A percentile compares a stretch with the other conserved stretches of the same genome.
These are phyloP conservation scores for Kokia cookei DNA, from an alignment of 441 rosid genomes.

Conservation along the genomic window DNA sequence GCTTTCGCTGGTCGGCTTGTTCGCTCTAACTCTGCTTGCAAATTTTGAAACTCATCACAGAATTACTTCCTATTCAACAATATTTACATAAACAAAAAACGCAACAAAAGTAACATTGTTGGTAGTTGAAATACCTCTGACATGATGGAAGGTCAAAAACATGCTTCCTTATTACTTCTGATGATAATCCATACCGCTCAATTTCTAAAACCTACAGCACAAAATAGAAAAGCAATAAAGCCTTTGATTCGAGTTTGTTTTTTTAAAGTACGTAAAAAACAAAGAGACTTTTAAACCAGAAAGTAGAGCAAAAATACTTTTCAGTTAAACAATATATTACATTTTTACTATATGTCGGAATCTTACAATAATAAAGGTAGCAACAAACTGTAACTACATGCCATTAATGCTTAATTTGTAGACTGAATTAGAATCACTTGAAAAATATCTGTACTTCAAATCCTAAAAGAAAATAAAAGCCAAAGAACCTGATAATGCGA, in stretches of 20 bases:
- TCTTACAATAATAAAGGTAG: background rate
- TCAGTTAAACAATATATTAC: background rate
- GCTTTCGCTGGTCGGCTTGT: slow-evolving; percentile 35
- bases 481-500: background rate
- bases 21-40: slow-evolving; percentile 43
- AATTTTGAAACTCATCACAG: slow-evolving; percentile 26
- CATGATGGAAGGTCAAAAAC: slow-evolving; percentile 56
- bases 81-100: background rate
- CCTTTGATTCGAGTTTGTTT: background rate
- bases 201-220: slow-evolving; percentile 32
- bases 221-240: slow-evolving; percentile 7
- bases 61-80: slow-evolving; percentile 13
- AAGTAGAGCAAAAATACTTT: background rate
- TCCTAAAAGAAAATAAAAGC: background rate
- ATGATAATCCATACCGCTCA: slow-evolving; percentile 36
- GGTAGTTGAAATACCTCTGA: slow-evolving; percentile 39
- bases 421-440: background rate
- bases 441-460: background rate
- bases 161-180: slow-evolving; percentile 43
- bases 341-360: background rate
- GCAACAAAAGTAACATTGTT: background rate
- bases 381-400: background rate
- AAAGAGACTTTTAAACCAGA: background rate
- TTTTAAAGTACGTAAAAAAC: background rate
- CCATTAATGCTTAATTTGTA: background rate